These are phyloP conservation scores for Tricholoma furcatifolium DNA, from an alignment of 768 basidiomycete genomes.

Conservation along the genomic window DNA sequence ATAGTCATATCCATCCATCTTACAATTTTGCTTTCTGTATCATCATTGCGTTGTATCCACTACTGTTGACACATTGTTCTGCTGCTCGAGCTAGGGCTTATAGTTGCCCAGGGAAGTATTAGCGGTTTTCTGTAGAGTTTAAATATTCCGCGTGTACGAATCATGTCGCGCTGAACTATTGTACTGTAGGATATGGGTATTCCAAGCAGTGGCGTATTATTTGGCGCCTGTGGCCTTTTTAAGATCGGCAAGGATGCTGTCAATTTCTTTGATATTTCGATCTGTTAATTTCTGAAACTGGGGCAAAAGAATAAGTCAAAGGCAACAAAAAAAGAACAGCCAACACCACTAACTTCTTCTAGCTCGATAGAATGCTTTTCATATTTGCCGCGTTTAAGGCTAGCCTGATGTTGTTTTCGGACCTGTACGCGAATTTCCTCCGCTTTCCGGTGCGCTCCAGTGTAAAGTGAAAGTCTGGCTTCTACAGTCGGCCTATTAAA, in stretches of 20 bases:
- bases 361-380: slow-evolving; percentile 66
- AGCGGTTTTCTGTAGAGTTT: too few species aligned
- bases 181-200: too few species aligned
- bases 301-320: background rate
- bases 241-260: slow-evolving; percentile 59
- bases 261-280: slow-evolving; percentile 60
- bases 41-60: too few species aligned
- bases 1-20: too few species aligned
- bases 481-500: slow-evolving; percentile 78
- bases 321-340: slow-evolving; percentile 3
- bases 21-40: too few species aligned
- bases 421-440: slow-evolving; percentile 78
- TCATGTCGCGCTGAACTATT: too few species aligned
- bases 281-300: slow-evolving; percentile 79
- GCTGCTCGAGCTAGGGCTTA: too few species aligned
- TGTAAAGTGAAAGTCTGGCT: slow-evolving; percentile 54
- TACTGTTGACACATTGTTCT: too few species aligned
- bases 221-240: slow-evolving; percentile 54
- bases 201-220: slow-evolving; percentile 9
- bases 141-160: too few species aligned
- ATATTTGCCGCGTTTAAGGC: slow-evolving; percentile 68
- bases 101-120: too few species aligned
- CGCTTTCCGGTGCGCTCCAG: slow-evolving; percentile 57
- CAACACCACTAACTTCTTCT: slow-evolving; percentile 58
- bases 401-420: slow-evolving; percentile 65